Base-by-base conservation (phyloP, 305 asterid species). In the Fraxinus xanthoxyloides region DNA sequence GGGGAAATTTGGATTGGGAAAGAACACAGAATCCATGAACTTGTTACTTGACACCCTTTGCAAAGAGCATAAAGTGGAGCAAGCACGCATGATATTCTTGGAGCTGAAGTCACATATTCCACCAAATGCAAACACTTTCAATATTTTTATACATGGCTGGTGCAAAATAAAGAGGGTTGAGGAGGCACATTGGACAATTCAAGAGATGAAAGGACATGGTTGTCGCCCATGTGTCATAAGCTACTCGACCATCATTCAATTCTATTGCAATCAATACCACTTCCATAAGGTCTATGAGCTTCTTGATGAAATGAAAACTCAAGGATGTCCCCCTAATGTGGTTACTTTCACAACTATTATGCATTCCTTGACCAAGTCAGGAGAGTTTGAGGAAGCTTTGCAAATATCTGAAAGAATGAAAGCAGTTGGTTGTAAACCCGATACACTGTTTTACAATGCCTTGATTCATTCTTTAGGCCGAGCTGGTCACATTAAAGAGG, bases 171-270 rank as follows among this genome's bases (percentile, higher is more conserved):
- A 85, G 74, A 85, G 93, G 85, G 93, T 95, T 13, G 97, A 95
- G 73, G 99, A 93, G 88, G 98, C 99, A 38, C 89, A 91, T 24
- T 95, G 99, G 99, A 95, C 98, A 24, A 85, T 95, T 72, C 91
- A 95, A 81, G 98, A 95, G 87, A 93, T 95, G 95, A 95, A 89
- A 84, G 98, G 98, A 23, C 77, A 79, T 34, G 97, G 99, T 74
- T 89, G 85, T 82, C 88, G 76, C 59, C 98, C 98, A 8, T 92
- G 96, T 67, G 95, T 92, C 75, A 92, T 95, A 78, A 93, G 97
- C 90, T 93, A 92, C 89, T 93, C 98, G 13, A 95, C 90, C 0
- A 89, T 95, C 38, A 89, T 93, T 79, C 92, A 88, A 38, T 90
- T 91, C 43, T 92, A 93, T 86, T 93, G 98, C 83, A 87, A 76